Base-by-base conservation (phyloP, 73 alveolate genomes). In the Paramecium sexaurelia region DNA sequence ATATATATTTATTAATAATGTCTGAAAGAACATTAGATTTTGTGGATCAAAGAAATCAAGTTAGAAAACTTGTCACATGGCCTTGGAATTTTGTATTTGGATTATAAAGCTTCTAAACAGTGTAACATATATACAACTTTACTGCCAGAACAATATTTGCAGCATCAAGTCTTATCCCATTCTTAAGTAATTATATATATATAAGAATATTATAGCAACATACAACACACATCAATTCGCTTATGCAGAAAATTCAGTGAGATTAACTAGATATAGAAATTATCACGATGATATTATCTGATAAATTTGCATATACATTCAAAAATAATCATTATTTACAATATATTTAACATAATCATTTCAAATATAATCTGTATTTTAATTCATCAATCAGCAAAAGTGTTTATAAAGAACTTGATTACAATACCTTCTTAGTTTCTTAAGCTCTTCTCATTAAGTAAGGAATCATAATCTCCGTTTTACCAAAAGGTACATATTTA, bases 381-480 rank as follows among this genome's bases (percentile, higher is more conserved):
- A 69, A 29, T 71, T 88, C 94, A 68, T 88, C 94, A 35, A 43
- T 68, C 55, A 88, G 56, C 8, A 88, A 82, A 4, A n/a, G 47
- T 27, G 85, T 61, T 88, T 88, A 69, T 19, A 88, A 68, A 35
- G 73, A 35, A 40, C 69, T 82, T 22, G 82, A 68, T 55, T 82
- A 29, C 2, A 88, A 55, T 17, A 88, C 90, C 35, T 69, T 36
- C 85, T 68, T 68, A 36, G 94, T 47, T 32, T 88, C 94, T 69
- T 88, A 68, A 26, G 94, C 94, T 88, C 94, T 88, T 88, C 94
- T 88, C 33, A 88, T 69, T 69, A 88, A 88, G 35, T 88, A 88
- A 13, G 94, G 94, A 27, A 88, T 88, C 94, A 88, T 88, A 20
- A 88, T 88, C 47, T 88, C 91, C 24, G 94, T 88, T 69, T 71